Base-by-base conservation (phyloP, 2,329 filamentous ascomycete species). In the Esteya vermicola region DNA sequence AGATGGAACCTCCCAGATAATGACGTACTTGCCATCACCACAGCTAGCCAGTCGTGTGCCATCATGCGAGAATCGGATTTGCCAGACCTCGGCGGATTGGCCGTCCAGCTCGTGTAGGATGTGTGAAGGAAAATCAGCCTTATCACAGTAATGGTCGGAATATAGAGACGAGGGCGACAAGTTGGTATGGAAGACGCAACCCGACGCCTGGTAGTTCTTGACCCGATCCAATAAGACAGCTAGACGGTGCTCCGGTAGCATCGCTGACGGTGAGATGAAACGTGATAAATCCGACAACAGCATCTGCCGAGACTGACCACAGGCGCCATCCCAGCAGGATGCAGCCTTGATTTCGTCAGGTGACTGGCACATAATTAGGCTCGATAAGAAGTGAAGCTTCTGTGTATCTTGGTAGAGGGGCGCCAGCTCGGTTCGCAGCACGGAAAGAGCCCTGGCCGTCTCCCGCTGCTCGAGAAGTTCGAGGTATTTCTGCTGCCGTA, bases 401-500 rank as follows among this genome's bases (percentile, higher is more conserved):
- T 70, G 64, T 2, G 78, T 78, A 51, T 94, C 84, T 50, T 83
- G 80, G 50, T 84, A 81, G 32, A 96, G 63, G 1, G 91, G 88
- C 0, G 86, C 91, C 40, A 98, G 63, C 62, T 98, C 89, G 46
- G 76, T 78, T 18, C 91, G 77, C 34, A 98, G 69, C n/a, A 95
- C 85, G 52, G 70, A 69, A 42, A 98, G 66, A 8, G 89, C 91
- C 38, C 71, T 69, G 13, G 70, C 70, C 9, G 84, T 73, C 50
- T 95, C 78, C 48, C 77, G 68, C 51, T 69, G 66, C 57, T 96
- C 88, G 33, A 98, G 63, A 9, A 94, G 64, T 61, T 98, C 91
- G 23, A 98, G 66, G 52, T 89, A 98, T 57, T 96, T 96, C 56
- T 98, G 91, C 55, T 93, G 83, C 47, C 89, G 74, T 51, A 98